Percentiles rank a stretch among this genome's conserved stretches.
These are phyloP conservation scores for Oxytropis ochrocephala DNA, from an alignment of 306 rosid species.

Conservation along the genomic window DNA sequence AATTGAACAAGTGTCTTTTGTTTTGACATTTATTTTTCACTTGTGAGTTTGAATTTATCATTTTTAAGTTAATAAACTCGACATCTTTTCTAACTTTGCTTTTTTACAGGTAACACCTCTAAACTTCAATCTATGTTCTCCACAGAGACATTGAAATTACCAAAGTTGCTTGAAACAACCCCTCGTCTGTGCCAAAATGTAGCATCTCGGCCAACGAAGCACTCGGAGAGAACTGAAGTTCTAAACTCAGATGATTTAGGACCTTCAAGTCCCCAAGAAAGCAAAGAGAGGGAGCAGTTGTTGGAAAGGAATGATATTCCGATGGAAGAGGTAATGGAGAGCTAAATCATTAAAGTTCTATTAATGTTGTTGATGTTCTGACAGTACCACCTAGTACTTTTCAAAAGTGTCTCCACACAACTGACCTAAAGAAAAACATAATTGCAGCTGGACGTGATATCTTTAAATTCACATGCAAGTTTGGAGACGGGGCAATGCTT, in stretches of 20 bases:
- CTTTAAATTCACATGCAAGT: conserved; percentile 16
- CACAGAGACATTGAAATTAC: conserved; percentile 29
- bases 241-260: conserved; percentile 14
- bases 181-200: conserved; percentile 37
- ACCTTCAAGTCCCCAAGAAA: conserved; percentile 25
- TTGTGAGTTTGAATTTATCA: conserved; percentile 44
- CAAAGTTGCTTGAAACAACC: conserved; percentile 31
- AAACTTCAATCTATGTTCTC: conserved; percentile 40
- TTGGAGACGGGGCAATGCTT: conserved; percentile 12
- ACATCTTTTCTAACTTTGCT: conserved; percentile 26
- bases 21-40: too few species aligned
- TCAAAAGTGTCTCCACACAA: background rate
- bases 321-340: conserved; percentile 45
- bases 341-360: conserved; percentile 4
- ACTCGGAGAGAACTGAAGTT: conserved; percentile 32
- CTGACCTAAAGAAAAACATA: background rate
- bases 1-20: too few species aligned
- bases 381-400: background rate
- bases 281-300: conserved; percentile 16
- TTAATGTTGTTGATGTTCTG: background rate
- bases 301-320: conserved; percentile 22
- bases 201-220: conserved; percentile 22
- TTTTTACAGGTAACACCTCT: conserved; percentile 39
- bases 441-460: conserved; percentile 10
- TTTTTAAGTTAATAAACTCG: conserved; percentile 1